Evolutionary conservation across 1,139 yeast species (phyloP).

Genomic region (Scheffersomyces segobiensis): DNA sequence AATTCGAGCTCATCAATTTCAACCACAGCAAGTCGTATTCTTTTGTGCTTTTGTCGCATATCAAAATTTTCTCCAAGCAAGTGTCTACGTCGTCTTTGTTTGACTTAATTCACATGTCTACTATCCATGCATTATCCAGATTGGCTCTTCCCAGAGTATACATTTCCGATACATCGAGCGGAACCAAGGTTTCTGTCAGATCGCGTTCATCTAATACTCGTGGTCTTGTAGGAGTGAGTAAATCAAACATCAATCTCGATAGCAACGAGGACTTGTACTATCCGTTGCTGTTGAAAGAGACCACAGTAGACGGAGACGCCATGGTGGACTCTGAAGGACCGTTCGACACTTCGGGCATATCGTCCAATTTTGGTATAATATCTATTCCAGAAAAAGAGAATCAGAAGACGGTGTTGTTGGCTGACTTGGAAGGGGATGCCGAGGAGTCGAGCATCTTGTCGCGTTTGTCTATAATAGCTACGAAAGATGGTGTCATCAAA

Average conservation of each 20-base stretch:
- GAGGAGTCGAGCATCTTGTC: slow-evolving; percentile 59
- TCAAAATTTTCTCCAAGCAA: slow-evolving; percentile 76
- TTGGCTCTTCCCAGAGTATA: slow-evolving; percentile 68
- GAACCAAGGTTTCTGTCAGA: slow-evolving; percentile 51
- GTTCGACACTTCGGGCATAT: slow-evolving; percentile 32
- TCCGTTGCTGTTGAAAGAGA: slow-evolving; percentile 34
- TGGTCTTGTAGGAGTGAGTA: slow-evolving; percentile 14
- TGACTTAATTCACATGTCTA: slow-evolving; percentile 74
- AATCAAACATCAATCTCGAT: slow-evolving; percentile 31
- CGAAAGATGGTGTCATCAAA: slow-evolving; percentile 16
- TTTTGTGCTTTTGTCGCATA: slow-evolving; percentile 69
- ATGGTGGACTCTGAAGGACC: slow-evolving; percentile 9
- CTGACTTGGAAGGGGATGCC: slow-evolving; percentile 79
- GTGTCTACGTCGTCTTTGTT: slow-evolving; percentile 63
- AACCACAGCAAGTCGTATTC: slow-evolving; percentile 39
- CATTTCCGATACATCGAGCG: slow-evolving; percentile 56
- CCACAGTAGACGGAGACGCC: slow-evolving; percentile 11
- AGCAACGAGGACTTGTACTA: slow-evolving; percentile 20
- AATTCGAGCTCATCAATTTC: slow-evolving; percentile 22
- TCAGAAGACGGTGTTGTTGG: slow-evolving; percentile 43
- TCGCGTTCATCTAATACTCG: slow-evolving; percentile 48
- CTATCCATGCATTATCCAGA: slow-evolving; percentile 61
- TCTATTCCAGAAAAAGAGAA: slow-evolving; percentile 35
- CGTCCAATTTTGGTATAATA: slow-evolving; percentile 69
- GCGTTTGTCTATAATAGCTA: slow-evolving; percentile 39